Conservation (phyloP, 2,329 filamentous ascomycete genomes). For the Pestalotiopsis sp. region DNA sequence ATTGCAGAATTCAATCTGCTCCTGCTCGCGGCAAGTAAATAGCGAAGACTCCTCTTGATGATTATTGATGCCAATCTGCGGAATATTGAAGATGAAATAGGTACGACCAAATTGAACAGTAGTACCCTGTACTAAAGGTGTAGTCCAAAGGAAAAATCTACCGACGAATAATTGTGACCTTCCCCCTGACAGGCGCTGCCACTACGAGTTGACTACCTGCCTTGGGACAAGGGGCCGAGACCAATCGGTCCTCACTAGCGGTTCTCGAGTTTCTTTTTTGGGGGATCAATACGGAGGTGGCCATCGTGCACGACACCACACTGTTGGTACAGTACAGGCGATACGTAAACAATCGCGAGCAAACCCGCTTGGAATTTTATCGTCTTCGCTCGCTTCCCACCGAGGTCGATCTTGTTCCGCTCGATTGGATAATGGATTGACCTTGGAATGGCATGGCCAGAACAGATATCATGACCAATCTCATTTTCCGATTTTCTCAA, state of each 20-base stretch:
- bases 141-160: not conserved
- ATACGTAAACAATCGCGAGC: not conserved
- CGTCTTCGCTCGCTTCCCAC: not conserved
- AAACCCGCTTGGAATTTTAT: not conserved
- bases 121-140: not conserved
- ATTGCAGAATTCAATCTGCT: not conserved
- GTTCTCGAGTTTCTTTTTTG: slow-evolving; percentile 2
- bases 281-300: not conserved
- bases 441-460: not conserved
- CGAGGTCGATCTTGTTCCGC: not conserved
- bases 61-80: not conserved
- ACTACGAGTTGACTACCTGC: not conserved
- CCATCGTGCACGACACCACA: not conserved
- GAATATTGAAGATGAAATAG: not conserved
- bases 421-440: not conserved
- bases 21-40: not conserved
- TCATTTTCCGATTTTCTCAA: not conserved
- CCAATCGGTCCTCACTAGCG: not conserved
- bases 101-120: not conserved
- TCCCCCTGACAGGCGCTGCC: slow-evolving; percentile 2
- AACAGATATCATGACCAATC: not conserved
- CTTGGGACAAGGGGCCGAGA: not conserved
- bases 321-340: not conserved
- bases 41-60: not conserved
- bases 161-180: slow-evolving; percentile 1